These are phyloP conservation scores for Ceriops decandra DNA, from an alignment of 345 rosid species.

Conservation along the genomic window DNA sequence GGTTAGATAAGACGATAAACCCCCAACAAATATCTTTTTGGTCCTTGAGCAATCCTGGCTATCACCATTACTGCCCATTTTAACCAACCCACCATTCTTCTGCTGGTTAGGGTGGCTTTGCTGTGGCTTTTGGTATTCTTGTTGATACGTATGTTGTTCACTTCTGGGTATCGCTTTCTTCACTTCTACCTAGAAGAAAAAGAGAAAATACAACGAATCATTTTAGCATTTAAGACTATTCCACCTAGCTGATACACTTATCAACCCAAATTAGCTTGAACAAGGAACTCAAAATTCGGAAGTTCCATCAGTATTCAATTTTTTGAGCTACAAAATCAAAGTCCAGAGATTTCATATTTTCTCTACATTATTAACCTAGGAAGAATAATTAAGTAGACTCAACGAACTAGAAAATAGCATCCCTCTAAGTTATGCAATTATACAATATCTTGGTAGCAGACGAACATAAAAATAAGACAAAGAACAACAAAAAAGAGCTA, in stretches of 20 bases:
- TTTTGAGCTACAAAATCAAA: no score
- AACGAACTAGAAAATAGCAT: no score
- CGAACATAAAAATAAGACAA: background rate
- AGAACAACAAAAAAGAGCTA: background rate
- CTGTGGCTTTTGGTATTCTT: conserved; percentile 9
- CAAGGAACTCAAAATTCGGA: no score
- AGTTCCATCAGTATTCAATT: no score
- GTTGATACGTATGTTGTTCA: conserved; percentile 35
- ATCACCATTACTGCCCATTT: conserved; percentile 21
- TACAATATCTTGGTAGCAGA: background rate
- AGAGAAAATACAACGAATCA: background rate
- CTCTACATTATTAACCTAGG: no score
- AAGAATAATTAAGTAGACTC: no score
- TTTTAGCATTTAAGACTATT: no score
- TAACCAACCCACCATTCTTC: conserved; percentile 19
- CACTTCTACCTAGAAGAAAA: conserved; percentile 27
- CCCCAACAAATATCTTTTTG: conserved; percentile 83
- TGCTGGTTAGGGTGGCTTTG: background rate
- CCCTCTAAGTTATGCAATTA: background rate
- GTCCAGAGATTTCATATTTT: no score
- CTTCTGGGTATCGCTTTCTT: conserved; percentile 29
- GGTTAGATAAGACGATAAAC: conserved; percentile 57
- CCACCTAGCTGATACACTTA: no score
- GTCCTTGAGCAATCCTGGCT: conserved; percentile 28
- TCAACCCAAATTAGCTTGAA: no score